These are phyloP conservation scores for Nannizzia gypsea DNA, from an alignment of 2,329 filamentous ascomycete genomes.

Conservation along the genomic window DNA sequence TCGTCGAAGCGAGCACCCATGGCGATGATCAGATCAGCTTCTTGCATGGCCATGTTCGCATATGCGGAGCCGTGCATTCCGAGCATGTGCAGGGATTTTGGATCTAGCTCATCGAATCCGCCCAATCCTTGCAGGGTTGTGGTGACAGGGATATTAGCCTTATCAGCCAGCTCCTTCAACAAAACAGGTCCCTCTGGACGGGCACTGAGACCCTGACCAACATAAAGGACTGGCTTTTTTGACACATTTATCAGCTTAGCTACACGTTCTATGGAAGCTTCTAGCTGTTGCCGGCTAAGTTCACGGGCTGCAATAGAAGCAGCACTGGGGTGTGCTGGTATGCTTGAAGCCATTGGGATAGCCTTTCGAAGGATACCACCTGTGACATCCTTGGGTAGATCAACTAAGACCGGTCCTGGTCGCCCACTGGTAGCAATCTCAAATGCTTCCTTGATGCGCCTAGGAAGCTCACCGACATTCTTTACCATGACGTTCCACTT, in stretches of 20 bases:
- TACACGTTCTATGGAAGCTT: conserved; percentile 61
- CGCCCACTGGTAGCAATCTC: conserved; percentile 92
- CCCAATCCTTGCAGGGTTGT: conserved; percentile 92
- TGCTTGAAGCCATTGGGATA: conserved; percentile 62
- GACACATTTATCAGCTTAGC: conserved; percentile 73
- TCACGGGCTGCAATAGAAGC: conserved; percentile 73
- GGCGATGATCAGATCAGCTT: conserved; percentile 90
- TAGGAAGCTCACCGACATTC: conserved; percentile 81
- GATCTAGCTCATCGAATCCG: conserved; percentile 81
- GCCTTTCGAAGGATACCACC: conserved; percentile 69
- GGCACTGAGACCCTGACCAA: conserved; percentile 77
- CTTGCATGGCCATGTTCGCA: conserved; percentile 96
- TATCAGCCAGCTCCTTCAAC: conserved; percentile 77
- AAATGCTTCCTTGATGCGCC: conserved; percentile 93
- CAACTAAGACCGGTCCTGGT: conserved; percentile 87
- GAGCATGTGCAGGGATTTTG: conserved; percentile 94
- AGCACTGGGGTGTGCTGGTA: conserved; percentile 73
- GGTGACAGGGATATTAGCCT: conserved; percentile 83
- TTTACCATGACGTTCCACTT: conserved; percentile 99
- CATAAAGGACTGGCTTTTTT: conserved; percentile 92
- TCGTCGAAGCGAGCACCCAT: conserved; percentile 92
- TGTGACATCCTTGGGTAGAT: conserved; percentile 93
- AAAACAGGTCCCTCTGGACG: conserved; percentile 66
- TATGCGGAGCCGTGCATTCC: conserved; percentile 97
- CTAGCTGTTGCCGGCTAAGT: conserved; percentile 58